Evolutionary conservation across 345 rosid species (phyloP), one percentile per base, ranked within the genome.

Genomic region (Boechera stricta): DNA sequence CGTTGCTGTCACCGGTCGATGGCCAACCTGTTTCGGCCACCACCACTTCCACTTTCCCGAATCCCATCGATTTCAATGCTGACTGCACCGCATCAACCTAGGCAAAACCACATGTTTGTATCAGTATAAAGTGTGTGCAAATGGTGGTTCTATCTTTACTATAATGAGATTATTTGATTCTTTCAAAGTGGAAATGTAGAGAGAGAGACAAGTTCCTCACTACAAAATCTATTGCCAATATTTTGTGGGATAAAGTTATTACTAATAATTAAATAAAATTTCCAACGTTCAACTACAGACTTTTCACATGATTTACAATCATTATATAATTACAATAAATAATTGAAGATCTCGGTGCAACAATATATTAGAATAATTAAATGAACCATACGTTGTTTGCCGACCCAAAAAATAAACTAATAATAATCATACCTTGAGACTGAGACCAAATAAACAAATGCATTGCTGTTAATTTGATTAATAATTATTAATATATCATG

Each of bases 21-120:
- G 98, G 91, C 98, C 98, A 94, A 0, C 97, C 98, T 1, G 98
- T 94, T 80, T 94, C 98, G 0, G 97, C 96, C 41, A 91, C 93
- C 82, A 87, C 13, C 32, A 94, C 86, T 78, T 91, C 96, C 11
- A 89, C 79, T 4, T 87, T 89, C 79, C 82, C 79, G 75, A 90
- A 94, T 36, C 96, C 96, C 76, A 89, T 79, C 13, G 89, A 85
- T 57, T 85, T 87, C 66, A 94, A 81, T 53, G 96, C 96, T 16
- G 97, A 90, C 39, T 83, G 81, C 15, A 90, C 91, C 10, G 96
- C 94, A 82, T 94, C 98, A 35, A 93, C 90, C 98, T 91, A 82
- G 75, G 68, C 38, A 47, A 57, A 57, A n/a, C 32, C 41, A 0
- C 65, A 66, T 56, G 57, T 28, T 49, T 26, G 57, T 21, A 44